phyloP scores from a whole-genome alignment of 495 filamentous ascomycete species.

The Penicillium waksmanii region DNA sequence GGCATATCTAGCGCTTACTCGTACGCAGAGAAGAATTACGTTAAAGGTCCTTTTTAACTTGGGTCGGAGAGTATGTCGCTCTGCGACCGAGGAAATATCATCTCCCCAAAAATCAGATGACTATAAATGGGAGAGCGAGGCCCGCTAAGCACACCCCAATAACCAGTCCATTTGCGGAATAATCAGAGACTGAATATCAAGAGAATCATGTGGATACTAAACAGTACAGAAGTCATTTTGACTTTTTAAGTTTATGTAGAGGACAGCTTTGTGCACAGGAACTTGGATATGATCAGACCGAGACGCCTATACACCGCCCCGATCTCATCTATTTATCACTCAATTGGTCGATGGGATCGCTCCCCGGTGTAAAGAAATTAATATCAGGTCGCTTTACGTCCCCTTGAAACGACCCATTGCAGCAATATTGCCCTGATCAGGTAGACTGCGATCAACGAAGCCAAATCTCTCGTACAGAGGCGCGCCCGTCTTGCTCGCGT shows the following conservation, averaged over 20 bases:
- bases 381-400: no score
- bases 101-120: not conserved
- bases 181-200: not conserved
- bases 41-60: no score
- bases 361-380: no score
- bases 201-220: not conserved
- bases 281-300: no score
- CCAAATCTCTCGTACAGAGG: conserved; percentile 36
- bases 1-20: no score
- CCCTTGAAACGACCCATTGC: conserved; percentile 21
- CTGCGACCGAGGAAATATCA: not conserved
- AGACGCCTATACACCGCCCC: no score
- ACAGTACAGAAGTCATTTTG: not conserved
- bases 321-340: no score
- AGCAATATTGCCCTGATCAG: conserved; percentile 11
- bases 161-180: not conserved
- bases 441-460: conserved; percentile 34
- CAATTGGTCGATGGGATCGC: no score
- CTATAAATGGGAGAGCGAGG: not conserved
- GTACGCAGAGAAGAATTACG: no score
- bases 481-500: conserved; percentile 35
- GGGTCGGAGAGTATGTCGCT: no score
- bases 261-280: no score
- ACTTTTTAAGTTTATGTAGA: no score
- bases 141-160: not conserved